phyloP scores from a whole-genome alignment of 345 rosid genomes.

The Rhodomyrtus tomentosa region DNA sequence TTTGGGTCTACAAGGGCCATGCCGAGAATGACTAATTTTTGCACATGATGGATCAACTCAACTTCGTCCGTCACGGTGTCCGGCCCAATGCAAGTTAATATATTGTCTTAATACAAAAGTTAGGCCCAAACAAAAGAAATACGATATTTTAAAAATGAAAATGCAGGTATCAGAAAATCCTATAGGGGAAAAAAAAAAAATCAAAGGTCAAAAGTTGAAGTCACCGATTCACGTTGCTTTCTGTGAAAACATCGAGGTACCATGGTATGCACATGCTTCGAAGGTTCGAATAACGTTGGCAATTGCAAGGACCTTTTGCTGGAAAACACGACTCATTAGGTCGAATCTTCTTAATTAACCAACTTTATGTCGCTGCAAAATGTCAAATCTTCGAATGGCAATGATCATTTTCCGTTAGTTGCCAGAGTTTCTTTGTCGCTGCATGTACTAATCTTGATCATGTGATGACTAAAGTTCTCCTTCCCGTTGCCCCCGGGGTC shows the following conservation, averaged over 20 bases:
- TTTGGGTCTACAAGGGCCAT: not conserved
- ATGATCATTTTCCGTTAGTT: not conserved
- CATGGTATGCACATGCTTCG: not conserved
- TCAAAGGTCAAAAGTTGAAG: not conserved
- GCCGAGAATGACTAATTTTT: not conserved
- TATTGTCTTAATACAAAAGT: not conserved
- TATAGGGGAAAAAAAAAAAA: not conserved
- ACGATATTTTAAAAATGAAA: not conserved
- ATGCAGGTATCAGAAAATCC: not conserved
- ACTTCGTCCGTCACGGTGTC: not conserved
- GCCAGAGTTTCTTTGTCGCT: not conserved
- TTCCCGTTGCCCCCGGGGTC: slow-evolving; percentile 1
- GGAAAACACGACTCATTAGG: not conserved
- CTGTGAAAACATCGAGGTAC: not conserved
- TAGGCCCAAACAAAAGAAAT: not conserved
- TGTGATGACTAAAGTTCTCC: slow-evolving; percentile 16
- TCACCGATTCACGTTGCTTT: not conserved
- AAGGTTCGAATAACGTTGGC: not conserved
- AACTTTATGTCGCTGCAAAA: not conserved
- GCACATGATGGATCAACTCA: not conserved
- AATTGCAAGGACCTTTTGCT: not conserved
- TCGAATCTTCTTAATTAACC: not conserved
- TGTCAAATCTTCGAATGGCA: not conserved
- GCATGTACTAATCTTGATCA: slow-evolving; percentile 6
- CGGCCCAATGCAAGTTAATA: not conserved